Evolutionary conservation across 768 basidiomycete species (phyloP).

Genomic region (Naganishia antarctica): DNA sequence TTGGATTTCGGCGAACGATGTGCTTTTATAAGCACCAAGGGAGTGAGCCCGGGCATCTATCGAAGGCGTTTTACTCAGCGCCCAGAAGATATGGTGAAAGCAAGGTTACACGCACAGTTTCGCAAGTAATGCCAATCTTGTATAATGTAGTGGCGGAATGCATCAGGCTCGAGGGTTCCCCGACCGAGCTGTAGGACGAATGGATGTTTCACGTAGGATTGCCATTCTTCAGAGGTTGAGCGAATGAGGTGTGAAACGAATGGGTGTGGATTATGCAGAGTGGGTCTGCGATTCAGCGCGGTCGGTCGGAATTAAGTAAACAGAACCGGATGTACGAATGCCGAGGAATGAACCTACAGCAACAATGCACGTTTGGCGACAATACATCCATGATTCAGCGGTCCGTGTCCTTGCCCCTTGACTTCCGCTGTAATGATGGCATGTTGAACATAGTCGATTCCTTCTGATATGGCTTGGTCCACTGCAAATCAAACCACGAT

Average conservation of each 20-base stretch:
- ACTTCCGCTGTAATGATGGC: conserved; percentile 66
- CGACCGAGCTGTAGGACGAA: conserved; percentile 72
- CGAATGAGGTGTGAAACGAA: conserved; percentile 64
- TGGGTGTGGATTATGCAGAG: conserved; percentile 61
- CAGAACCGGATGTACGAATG: too few species aligned
- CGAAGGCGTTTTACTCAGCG: conserved; percentile 1
- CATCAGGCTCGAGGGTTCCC: conserved; percentile 62
- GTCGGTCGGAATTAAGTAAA: too few species aligned
- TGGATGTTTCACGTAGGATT: conserved; percentile 64
- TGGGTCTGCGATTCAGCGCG: conserved; percentile 54
- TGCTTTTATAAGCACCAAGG: conserved; percentile 72
- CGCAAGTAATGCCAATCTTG: conserved; percentile 48
- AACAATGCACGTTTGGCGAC: conserved; percentile 56
- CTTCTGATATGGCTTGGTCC: conserved; percentile 58
- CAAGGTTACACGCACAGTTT: conserved; percentile 54
- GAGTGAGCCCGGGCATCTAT: conserved; percentile 53
- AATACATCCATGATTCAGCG: conserved; percentile 77
- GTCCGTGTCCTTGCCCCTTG: conserved; percentile 73
- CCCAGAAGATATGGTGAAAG: not conserved
- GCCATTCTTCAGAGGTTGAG: conserved; percentile 49
- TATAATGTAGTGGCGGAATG: conserved; percentile 78
- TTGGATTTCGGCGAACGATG: conserved; percentile 60
- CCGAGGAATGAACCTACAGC: conserved; percentile 53
- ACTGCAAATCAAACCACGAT: conserved; percentile 49
- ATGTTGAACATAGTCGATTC: conserved; percentile 65